A percentile compares a stretch with the other conserved stretches of the same genome.
Conservation (phyloP, 2,329 filamentous ascomycete genomes). For the Helminthosporium solani region DNA sequence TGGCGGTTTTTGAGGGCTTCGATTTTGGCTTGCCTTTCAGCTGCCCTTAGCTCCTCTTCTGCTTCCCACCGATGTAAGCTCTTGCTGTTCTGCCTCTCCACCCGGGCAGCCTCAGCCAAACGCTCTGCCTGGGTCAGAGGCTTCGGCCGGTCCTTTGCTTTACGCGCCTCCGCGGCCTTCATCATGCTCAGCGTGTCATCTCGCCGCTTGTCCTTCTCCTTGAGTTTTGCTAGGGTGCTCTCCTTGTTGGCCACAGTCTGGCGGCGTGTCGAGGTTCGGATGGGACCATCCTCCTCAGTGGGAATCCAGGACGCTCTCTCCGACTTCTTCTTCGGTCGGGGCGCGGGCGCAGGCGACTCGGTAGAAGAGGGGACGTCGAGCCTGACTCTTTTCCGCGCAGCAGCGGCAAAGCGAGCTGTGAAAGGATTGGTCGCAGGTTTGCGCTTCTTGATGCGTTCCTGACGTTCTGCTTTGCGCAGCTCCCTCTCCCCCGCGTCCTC, state of each 20-base stretch:
- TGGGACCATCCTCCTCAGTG: conserved; percentile 61
- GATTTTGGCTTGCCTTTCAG: conserved; percentile 77
- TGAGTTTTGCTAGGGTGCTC: conserved; percentile 66
- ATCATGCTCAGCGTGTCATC: conserved; percentile 68
- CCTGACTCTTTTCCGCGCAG: conserved; percentile 44
- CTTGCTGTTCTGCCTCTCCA: conserved; percentile 85
- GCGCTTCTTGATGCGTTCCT: conserved; percentile 67
- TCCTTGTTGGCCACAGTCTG: conserved; percentile 63
- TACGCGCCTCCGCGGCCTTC: conserved; percentile 60
- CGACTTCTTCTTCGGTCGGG: conserved; percentile 64
- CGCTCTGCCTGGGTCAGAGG: conserved; percentile 85
- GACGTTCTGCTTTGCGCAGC: conserved; percentile 73
- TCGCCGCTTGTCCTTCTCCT: conserved; percentile 68
- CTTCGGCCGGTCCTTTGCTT: conserved; percentile 74
- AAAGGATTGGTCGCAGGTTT: conserved; percentile 63
- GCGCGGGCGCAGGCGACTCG: conserved; percentile 52
- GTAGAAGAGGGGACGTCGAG: conserved; percentile 41
- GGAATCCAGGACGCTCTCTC: conserved; percentile 71
- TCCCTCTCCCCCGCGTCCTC: conserved; percentile 87
- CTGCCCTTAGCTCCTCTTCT: conserved; percentile 83
- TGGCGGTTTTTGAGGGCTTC: conserved; percentile 85
- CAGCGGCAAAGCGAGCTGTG: conserved; percentile 35
- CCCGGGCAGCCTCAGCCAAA: conserved; percentile 75
- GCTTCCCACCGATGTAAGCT: conserved; percentile 93
- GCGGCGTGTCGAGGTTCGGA: conserved; percentile 61